phyloP scores from a whole-genome alignment of 2,329 filamentous ascomycete genomes.

The Plectosphaerella cucumerina region DNA sequence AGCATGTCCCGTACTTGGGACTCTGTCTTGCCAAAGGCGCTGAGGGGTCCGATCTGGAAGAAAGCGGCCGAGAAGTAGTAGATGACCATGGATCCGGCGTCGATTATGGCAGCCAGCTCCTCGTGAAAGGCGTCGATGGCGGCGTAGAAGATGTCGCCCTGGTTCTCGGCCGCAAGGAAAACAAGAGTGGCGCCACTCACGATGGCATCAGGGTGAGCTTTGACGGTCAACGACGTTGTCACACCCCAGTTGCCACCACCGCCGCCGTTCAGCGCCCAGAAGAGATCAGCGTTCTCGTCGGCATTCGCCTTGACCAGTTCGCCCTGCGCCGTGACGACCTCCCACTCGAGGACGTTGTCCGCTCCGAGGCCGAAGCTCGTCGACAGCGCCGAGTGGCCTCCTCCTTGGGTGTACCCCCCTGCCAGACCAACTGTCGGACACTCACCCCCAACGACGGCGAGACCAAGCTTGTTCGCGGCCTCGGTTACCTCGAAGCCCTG shows the following conservation, averaged over 20 bases:
- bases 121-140: constrained; percentile 23
- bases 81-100: constrained; percentile 43
- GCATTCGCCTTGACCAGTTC: constrained; percentile 33
- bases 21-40: constrained; percentile 39
- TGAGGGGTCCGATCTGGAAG: constrained; percentile 44
- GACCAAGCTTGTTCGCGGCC: constrained; percentile 39
- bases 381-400: constrained; percentile 45
- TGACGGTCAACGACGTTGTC: constrained; percentile 32
- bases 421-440: constrained; percentile 29
- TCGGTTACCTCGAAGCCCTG: constrained; percentile 49
- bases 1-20: constrained; percentile 39
- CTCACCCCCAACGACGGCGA: constrained; percentile 51
- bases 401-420: constrained; percentile 27
- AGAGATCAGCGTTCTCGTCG: constrained; percentile 39
- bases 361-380: constrained; percentile 36
- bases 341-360: constrained; percentile 46
- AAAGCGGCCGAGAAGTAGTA: constrained; percentile 42
- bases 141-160: constrained; percentile 24
- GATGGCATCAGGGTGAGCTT: constrained; percentile 25
- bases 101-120: constrained; percentile 40
- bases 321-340: constrained; percentile 43
- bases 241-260: constrained; percentile 40
- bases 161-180: constrained; percentile 21
- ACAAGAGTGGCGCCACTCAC: constrained; percentile 25
- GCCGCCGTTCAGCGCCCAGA: constrained; percentile 45